Evolutionary conservation across 768 basidiomycete genomes (phyloP).

Genomic region (Mrakia frigida): DNA sequence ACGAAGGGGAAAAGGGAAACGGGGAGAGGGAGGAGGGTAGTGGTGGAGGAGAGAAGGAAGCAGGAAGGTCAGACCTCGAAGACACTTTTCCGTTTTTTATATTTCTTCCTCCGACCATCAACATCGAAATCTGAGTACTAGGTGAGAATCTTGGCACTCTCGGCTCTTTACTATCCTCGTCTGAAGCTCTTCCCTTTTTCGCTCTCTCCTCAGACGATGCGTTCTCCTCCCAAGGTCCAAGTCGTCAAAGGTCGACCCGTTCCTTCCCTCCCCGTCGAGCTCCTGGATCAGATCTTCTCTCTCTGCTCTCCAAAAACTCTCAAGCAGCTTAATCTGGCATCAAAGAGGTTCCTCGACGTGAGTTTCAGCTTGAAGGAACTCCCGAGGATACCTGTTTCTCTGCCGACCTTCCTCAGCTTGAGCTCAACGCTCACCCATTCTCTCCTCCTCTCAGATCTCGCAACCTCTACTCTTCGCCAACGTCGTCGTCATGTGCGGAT

Average conservation of each 20-base stretch:
- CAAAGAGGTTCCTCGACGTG: too few relatives aligned
- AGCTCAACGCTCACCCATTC: too few relatives aligned
- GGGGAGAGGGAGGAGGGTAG: background rate
- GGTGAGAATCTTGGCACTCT: background rate
- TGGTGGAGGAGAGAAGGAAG: background rate
- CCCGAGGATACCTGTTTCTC: too few relatives aligned
- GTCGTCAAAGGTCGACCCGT: background rate
- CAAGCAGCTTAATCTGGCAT: too few relatives aligned
- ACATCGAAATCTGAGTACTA: too few relatives aligned
- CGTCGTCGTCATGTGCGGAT: too few relatives aligned
- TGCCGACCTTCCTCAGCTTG: too few relatives aligned
- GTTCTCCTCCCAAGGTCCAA: background rate
- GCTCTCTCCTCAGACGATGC: background rate
- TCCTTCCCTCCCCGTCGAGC: background rate
- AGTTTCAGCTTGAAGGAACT: too few relatives aligned
- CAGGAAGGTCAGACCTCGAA: background rate
- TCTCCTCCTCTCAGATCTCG: too few relatives aligned
- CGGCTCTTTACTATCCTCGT: background rate
- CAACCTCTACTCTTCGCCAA: too few relatives aligned
- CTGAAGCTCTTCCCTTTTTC: background rate
- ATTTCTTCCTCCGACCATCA: background rate
- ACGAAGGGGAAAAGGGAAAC: background rate
- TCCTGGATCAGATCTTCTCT: background rate
- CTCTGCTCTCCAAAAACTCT: too few relatives aligned
- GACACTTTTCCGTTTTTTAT: background rate